Conservation (phyloP, 345 rosid genomes). For the Crucihimalaya himalaica region DNA sequence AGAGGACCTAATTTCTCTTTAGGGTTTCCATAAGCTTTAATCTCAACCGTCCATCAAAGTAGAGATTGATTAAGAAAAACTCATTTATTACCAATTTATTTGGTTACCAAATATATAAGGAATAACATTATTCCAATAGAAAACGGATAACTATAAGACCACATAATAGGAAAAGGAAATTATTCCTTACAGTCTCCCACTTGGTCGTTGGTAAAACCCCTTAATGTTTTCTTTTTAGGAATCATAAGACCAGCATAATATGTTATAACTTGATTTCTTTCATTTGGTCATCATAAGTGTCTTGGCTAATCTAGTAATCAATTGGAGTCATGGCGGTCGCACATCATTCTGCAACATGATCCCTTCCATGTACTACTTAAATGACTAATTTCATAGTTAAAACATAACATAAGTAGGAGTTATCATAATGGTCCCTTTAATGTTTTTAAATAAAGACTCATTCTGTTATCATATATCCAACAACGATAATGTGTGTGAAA, state of each 20-base stretch:
- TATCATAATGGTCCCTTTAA: neutral
- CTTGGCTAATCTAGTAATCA: too few relatives aligned
- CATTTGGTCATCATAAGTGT: too few relatives aligned
- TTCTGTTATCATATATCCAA: neutral
- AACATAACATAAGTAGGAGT: neutral
- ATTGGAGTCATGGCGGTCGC: too few relatives aligned
- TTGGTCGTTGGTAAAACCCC: neutral
- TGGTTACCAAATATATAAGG: neutral
- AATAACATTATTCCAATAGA: neutral
- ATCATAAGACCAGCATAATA: slow-evolving; percentile 2
- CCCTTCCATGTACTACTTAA: neutral
- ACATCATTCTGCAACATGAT: slow-evolving; percentile 5
- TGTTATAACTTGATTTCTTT: too few relatives aligned
- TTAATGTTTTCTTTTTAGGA: neutral
- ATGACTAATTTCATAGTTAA: neutral
- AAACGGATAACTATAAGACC: neutral
- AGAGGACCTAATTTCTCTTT: too few relatives aligned
- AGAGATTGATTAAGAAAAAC: too few relatives aligned
- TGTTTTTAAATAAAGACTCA: neutral
- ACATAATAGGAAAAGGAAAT: neutral
- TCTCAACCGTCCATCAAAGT: too few relatives aligned
- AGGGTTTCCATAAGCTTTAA: too few relatives aligned
- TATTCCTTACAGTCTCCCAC: neutral
- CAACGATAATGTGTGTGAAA: neutral
- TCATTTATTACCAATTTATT: neutral